A percentile compares a stretch with the other conserved stretches of the same genome.
phyloP scores from a whole-genome alignment of 371 early-diverging fungal genomes.

The Mortierella sp. region DNA sequence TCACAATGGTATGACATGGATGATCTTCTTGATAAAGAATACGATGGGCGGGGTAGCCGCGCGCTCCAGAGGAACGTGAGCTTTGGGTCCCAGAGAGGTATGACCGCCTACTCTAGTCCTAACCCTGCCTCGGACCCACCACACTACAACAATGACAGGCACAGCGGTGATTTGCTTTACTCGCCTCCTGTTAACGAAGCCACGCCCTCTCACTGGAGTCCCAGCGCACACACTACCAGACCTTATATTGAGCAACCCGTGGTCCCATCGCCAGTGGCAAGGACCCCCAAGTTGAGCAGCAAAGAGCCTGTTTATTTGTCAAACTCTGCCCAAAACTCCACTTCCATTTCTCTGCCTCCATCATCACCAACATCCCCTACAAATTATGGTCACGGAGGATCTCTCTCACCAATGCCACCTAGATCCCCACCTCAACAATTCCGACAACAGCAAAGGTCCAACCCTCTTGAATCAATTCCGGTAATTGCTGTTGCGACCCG shows the following conservation, averaged over 20 bases:
- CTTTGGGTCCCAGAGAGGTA: constrained; percentile 14
- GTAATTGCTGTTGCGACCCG: constrained; percentile 34
- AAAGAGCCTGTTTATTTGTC: constrained; percentile 17
- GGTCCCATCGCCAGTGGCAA: constrained; percentile 34
- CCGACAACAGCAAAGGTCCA: not conserved
- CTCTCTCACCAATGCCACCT: constrained; percentile 38
- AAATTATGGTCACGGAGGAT: constrained; percentile 6
- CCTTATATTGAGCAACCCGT: constrained; percentile 37
- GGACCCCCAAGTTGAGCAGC: constrained; percentile 32
- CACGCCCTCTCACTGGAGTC: constrained; percentile 28
- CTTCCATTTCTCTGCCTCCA: constrained; percentile 14
- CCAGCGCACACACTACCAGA: constrained; percentile 24
- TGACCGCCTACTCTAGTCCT: constrained; percentile 11
- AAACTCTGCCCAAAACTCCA: constrained; percentile 14
- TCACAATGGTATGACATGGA: constrained; percentile 55
- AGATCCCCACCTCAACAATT: constrained; percentile 10
- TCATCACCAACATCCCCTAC: constrained; percentile 10
- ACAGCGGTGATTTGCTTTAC: constrained; percentile 33
- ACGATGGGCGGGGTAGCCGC: constrained; percentile 22
- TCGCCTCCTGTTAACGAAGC: constrained; percentile 20
- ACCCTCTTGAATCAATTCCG: constrained; percentile 13
- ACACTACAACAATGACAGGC: constrained; percentile 3
- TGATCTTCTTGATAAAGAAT: constrained; percentile 50
- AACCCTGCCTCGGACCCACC: constrained; percentile 33
- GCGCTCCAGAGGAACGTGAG: constrained; percentile 21